Evolutionary conservation across 2,329 filamentous ascomycete genomes (phyloP).

Genomic region (Beauveria varroae): DNA sequence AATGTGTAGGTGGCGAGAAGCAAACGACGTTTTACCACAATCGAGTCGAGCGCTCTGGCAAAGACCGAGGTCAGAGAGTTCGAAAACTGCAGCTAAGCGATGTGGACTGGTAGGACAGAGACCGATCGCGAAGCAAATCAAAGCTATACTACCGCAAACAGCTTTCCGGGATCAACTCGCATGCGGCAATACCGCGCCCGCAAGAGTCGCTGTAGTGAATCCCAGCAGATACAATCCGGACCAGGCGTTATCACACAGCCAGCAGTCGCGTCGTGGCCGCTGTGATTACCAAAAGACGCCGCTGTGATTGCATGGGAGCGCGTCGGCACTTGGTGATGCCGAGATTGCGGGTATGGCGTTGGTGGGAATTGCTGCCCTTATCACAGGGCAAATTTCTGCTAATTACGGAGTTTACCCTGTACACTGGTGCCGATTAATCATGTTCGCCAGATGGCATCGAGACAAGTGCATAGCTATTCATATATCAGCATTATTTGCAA

Average conservation of each 20-base stretch:
- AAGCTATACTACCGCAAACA: not conserved
- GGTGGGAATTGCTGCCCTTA: not conserved
- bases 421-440: not conserved
- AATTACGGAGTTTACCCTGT: not conserved
- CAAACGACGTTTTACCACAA: constrained; percentile 42
- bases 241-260: not conserved
- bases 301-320: not conserved
- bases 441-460: not conserved
- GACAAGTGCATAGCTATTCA: not conserved
- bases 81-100: constrained; percentile 92
- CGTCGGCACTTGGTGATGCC: not conserved
- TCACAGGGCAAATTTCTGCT: not conserved
- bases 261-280: not conserved
- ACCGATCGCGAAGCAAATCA: constrained; percentile 21
- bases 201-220: not conserved
- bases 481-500: not conserved
- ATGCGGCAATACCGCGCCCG: not conserved
- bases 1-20: constrained; percentile 42
- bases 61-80: constrained; percentile 70
- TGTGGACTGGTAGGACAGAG: constrained; percentile 75
- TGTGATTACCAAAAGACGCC: not conserved
- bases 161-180: not conserved
- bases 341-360: not conserved
- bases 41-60: constrained; percentile 47
- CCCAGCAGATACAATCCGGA: too few relatives aligned